Conservation (phyloP, 1,284 basidiomycete genomes). For the Cystobasidium pallidum region DNA sequence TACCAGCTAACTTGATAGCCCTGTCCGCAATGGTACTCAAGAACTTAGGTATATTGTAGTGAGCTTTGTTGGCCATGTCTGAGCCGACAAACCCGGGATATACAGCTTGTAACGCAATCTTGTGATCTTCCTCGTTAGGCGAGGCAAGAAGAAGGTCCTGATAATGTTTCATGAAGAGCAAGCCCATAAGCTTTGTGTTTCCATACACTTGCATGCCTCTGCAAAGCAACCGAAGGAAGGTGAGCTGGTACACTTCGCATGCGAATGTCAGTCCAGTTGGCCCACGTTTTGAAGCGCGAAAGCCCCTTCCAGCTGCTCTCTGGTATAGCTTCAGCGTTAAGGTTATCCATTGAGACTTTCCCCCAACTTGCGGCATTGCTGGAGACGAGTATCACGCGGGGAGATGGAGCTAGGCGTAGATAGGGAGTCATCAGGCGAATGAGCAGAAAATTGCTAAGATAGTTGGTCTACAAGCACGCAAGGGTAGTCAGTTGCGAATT, state of each 20-base stretch:
- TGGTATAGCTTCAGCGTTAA: constrained; percentile 28
- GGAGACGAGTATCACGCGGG: constrained; percentile 16
- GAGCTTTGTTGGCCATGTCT: constrained; percentile 31
- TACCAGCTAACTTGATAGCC: constrained; percentile 27
- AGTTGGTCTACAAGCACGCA: constrained; percentile 8
- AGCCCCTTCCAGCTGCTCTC: constrained; percentile 22
- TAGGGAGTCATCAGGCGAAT: constrained; percentile 24
- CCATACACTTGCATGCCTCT: constrained; percentile 41
- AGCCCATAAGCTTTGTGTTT: constrained; percentile 32
- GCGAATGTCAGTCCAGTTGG: not conserved
- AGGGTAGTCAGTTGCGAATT: not conserved
- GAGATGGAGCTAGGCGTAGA: constrained; percentile 1
- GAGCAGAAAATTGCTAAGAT: constrained; percentile 24
- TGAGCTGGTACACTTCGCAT: not conserved
- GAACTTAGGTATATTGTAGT: constrained; percentile 31
- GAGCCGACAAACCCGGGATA: constrained; percentile 35
- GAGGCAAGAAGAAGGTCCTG: constrained; percentile 8
- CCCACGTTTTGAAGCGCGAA: constrained; percentile 28
- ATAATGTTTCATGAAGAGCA: constrained; percentile 31
- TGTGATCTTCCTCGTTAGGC: constrained; percentile 25
- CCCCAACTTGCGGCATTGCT: constrained; percentile 33
- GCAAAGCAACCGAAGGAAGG: not conserved
- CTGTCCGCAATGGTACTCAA: constrained; percentile 20
- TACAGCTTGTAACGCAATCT: constrained; percentile 29
- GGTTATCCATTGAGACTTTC: constrained; percentile 30